These are phyloP conservation scores for Tubosaeta sp. DNA, from an alignment of 768 basidiomycete genomes.

Conservation along the genomic window DNA sequence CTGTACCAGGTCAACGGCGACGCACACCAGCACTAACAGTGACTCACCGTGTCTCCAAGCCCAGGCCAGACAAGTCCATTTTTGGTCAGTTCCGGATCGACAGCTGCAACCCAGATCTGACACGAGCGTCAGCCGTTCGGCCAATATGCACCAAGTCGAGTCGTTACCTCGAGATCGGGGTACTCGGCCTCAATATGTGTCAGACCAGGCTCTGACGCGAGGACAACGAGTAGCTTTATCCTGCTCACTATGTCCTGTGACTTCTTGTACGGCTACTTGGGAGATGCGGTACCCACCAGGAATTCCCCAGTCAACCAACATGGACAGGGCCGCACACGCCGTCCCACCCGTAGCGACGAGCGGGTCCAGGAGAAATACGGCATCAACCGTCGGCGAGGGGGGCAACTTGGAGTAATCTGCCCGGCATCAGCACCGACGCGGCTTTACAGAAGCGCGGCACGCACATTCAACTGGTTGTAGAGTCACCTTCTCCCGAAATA, in stretches of 20 bases:
- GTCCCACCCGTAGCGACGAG: constrained; percentile 94
- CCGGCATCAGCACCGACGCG: constrained; percentile 1
- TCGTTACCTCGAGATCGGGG: constrained; percentile 74
- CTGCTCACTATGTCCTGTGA: constrained; percentile 43
- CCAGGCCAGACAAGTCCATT: constrained; percentile 88
- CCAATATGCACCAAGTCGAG: neutral
- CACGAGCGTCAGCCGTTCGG: neutral
- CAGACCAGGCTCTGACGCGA: constrained; percentile 76
- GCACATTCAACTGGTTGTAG: constrained; percentile 89
- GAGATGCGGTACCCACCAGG: constrained; percentile 41
- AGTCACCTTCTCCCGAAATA: constrained; percentile 82
- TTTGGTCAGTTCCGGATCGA: constrained; percentile 66
- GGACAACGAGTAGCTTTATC: constrained; percentile 78
- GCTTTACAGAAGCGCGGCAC: constrained; percentile 13
- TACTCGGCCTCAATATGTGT: constrained; percentile 56
- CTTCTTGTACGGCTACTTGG: neutral
- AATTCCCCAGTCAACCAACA: constrained; percentile 84
- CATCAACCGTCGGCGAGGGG: constrained; percentile 66
- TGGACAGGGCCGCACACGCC: constrained; percentile 78
- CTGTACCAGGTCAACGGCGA: constrained; percentile 34
- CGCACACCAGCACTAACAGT: neutral
- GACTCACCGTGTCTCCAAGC: constrained; percentile 80
- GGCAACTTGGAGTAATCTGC: constrained; percentile 91
- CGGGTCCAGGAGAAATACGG: constrained; percentile 87
- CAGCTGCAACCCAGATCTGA: constrained; percentile 83